phyloP scores from a whole-genome alignment of 495 filamentous ascomycete genomes.

The Penicillium soppii region DNA sequence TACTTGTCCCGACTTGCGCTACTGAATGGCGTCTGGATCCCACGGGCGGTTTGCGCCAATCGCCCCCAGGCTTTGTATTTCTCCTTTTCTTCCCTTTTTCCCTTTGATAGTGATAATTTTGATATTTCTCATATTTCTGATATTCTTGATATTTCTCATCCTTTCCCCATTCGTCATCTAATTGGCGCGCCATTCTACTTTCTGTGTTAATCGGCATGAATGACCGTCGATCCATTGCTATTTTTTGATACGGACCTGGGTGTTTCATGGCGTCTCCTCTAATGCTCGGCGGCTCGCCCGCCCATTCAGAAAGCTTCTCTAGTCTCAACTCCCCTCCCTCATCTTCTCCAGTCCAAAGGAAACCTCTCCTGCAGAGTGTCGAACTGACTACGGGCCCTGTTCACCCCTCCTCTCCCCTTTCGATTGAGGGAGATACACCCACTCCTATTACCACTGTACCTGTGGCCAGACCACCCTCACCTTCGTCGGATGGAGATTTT shows the following conservation, averaged over 20 bases:
- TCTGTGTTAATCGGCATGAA: slow-evolving; percentile 26
- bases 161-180: slow-evolving; percentile 22
- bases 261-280: slow-evolving; percentile 29
- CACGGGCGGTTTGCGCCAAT: slow-evolving; percentile 28
- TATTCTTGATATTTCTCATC: slow-evolving; percentile 15
- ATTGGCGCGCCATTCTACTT: slow-evolving; percentile 20
- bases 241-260: slow-evolving; percentile 26
- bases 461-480: slow-evolving; percentile 17
- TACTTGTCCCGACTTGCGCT: slow-evolving; percentile 17
- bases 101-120: background rate
- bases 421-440: slow-evolving; percentile 29
- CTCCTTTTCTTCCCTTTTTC: slow-evolving; percentile 11
- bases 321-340: slow-evolving; percentile 19
- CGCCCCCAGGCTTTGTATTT: slow-evolving; percentile 19
- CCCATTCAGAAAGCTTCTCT: slow-evolving; percentile 13
- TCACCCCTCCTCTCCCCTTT: slow-evolving; percentile 29
- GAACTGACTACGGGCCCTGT: slow-evolving; percentile 27
- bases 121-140: slow-evolving; percentile 6
- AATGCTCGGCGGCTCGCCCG: slow-evolving; percentile 27
- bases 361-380: slow-evolving; percentile 39
- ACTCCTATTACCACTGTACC: slow-evolving; percentile 24
- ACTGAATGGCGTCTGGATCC: slow-evolving; percentile 17
- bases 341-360: slow-evolving; percentile 33
- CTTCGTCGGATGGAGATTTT: slow-evolving; percentile 31
- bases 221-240: slow-evolving; percentile 30